These are phyloP conservation scores for Pyricularia sp. DNA, from an alignment of 2,329 filamentous ascomycete species.

Conservation along the genomic window DNA sequence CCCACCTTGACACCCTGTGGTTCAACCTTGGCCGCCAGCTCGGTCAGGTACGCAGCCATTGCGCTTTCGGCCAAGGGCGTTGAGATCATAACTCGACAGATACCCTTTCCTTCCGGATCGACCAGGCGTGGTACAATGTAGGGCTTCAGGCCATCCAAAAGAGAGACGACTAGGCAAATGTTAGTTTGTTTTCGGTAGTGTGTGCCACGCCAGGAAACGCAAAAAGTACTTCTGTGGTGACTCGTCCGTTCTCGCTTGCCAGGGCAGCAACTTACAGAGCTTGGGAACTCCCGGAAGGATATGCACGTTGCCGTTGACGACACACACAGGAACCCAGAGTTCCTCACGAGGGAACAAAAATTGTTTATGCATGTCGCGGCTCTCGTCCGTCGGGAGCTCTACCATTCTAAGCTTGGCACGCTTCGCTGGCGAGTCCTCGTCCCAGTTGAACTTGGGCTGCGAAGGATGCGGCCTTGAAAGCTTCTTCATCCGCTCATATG, in stretches of 20 bases:
- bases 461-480: constrained; percentile 65
- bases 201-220: not conserved
- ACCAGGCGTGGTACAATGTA: constrained; percentile 58
- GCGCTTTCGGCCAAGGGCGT: constrained; percentile 82
- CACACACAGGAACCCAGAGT: constrained; percentile 81
- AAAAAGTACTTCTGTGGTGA: not conserved
- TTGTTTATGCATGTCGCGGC: constrained; percentile 56
- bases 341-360: constrained; percentile 71
- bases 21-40: constrained; percentile 65
- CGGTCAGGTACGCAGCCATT: constrained; percentile 73
- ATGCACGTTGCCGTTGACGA: constrained; percentile 89
- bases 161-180: constrained; percentile 48
- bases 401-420: constrained; percentile 88
- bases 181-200: not conserved
- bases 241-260: not conserved
- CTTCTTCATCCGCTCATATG: constrained; percentile 74
- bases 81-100: constrained; percentile 69
- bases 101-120: constrained; percentile 76
- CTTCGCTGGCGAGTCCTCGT: constrained; percentile 66
- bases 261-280: constrained; percentile 45
- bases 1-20: constrained; percentile 82
- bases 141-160: constrained; percentile 71
- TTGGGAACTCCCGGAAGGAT: constrained; percentile 85
- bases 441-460: constrained; percentile 74
- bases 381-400: constrained; percentile 67